Evolutionary conservation across 257 asterid genomes (phyloP), one percentile per base, ranked within the genome.

Genomic region (Perilla frutescens): DNA sequence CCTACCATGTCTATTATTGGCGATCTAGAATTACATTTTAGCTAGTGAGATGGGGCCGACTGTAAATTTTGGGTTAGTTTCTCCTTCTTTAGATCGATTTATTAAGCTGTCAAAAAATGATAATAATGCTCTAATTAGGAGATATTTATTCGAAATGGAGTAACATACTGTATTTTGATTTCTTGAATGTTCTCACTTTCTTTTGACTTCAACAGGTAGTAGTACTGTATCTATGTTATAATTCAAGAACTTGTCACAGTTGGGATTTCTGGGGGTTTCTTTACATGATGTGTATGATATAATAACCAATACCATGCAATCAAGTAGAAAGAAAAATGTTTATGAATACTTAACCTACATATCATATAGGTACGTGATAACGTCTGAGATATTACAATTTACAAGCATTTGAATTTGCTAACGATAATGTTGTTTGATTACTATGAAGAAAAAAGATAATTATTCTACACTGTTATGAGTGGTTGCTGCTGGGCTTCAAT

Each of bases 401-500:
- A 65, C 54, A 8, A 15, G 51, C 47, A 13, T 6, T 13, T 13
- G 8, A 11, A 40, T 62, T 40, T 62, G 31, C 4, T 62, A 40
- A 40, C 26, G 26, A 20, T 20, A 20, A 20, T 20, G 26, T 20
- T 40, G 44, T 41, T 62, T 15, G 11, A 37, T 14, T 14, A 15
- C 2, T 1, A 11, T 2, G 72, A 8, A 41, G 34, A 4, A 26
- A 7, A 12, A 60, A 47, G 34, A 36, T 13, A 20, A 20, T 20
- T 20, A 20, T 3, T 34, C 47, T 45, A 70, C 37, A 60, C 80
- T 36, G 80, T 15, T 10, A 80, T 55, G 11, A 20, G 26, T 20
- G 72, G 70, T 8, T 50, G 81, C 70, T 81, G 79, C 68, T 83
- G 78, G 60, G 85, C 80, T 68, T 79, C 82, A 62, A 84, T 55